A percentile compares a stretch with the other conserved stretches of the same genome.
Evolutionary conservation across 2,329 filamentous ascomycete genomes (phyloP).

Genomic region (Metarhizium brunneum): DNA sequence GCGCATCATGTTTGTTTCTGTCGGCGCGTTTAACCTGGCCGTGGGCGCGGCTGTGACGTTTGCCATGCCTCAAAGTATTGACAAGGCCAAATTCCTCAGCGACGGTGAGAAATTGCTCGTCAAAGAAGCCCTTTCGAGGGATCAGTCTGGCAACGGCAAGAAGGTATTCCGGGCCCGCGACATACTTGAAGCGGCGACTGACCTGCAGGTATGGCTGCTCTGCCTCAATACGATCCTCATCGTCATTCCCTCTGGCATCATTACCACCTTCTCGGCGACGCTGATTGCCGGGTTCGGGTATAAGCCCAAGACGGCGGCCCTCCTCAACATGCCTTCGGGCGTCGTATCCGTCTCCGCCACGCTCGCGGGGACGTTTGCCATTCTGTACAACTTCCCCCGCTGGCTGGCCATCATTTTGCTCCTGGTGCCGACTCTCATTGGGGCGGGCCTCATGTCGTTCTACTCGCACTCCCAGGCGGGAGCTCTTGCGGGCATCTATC

Average conservation of each 20-base stretch:
- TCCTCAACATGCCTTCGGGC: conserved; percentile 29
- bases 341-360: conserved; percentile 13
- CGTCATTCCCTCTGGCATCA: conserved; percentile 22
- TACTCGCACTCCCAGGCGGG: conserved; percentile 9
- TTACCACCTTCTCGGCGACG: conserved; percentile 21
- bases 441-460: conserved; percentile 18
- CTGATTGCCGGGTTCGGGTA: conserved; percentile 26
- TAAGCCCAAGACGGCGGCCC: conserved; percentile 28
- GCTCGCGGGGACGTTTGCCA: conserved; percentile 13
- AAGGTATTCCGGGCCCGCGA: conserved; percentile 29
- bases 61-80: conserved; percentile 30
- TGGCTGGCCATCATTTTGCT: conserved; percentile 16
- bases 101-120: conserved; percentile 27
- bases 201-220: conserved; percentile 33
- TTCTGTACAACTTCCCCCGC: conserved; percentile 17
- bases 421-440: conserved; percentile 13
- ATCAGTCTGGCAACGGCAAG: conserved; percentile 29
- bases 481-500: conserved; percentile 17
- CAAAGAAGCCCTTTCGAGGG: conserved; percentile 48
- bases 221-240: conserved; percentile 16
- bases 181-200: conserved; percentile 29
- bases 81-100: conserved; percentile 7
- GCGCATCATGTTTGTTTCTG: conserved; percentile 43
- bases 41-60: conserved; percentile 33
- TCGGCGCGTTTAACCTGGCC: conserved; percentile 36